phyloP scores from a whole-genome alignment of 805 yeast genomes.

The Debaryomyces tyrocola region DNA sequence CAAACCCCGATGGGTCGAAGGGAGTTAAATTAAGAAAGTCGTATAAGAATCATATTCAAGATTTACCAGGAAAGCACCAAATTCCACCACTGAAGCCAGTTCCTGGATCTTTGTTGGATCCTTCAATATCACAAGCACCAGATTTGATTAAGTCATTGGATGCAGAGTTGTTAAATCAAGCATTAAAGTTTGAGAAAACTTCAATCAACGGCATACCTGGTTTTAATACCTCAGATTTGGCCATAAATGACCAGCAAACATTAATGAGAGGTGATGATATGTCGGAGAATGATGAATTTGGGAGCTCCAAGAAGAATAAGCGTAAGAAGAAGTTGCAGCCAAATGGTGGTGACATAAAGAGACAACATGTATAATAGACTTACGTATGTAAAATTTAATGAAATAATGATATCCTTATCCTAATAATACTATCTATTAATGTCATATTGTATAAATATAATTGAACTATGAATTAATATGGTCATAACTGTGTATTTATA shows the following conservation, averaged over 20 bases:
- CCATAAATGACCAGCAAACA: slow-evolving; percentile 51
- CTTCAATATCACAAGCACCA: slow-evolving; percentile 37
- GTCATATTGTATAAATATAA: too few species aligned
- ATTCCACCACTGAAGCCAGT: slow-evolving; percentile 51
- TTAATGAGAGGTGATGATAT: slow-evolving; percentile 42
- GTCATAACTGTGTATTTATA: too few species aligned
- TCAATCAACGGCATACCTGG: slow-evolving; percentile 75
- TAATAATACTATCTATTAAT: background rate
- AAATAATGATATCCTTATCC: too few species aligned
- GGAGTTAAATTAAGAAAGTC: slow-evolving; percentile 93
- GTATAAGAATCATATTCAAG: slow-evolving; percentile 88
- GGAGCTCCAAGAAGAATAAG: slow-evolving; percentile 24
- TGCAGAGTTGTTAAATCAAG: slow-evolving; percentile 45
- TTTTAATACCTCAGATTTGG: slow-evolving; percentile 66
- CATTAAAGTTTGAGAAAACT: slow-evolving; percentile 63
- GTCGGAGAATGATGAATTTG: slow-evolving; percentile 38
- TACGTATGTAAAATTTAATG: too few species aligned
- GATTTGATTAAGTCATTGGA: slow-evolving; percentile 52
- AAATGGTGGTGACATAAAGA: slow-evolving; percentile 33
- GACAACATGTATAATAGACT: slow-evolving; percentile 30
- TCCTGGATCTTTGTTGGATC: slow-evolving; percentile 38
- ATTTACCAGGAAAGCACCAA: slow-evolving; percentile 76
- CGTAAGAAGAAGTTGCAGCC: slow-evolving; percentile 42
- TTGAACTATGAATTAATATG: too few species aligned
- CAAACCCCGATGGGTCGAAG: slow-evolving; percentile 83